phyloP scores from a whole-genome alignment of 129 eudicot genomes.

The Flaveria robusta region DNA sequence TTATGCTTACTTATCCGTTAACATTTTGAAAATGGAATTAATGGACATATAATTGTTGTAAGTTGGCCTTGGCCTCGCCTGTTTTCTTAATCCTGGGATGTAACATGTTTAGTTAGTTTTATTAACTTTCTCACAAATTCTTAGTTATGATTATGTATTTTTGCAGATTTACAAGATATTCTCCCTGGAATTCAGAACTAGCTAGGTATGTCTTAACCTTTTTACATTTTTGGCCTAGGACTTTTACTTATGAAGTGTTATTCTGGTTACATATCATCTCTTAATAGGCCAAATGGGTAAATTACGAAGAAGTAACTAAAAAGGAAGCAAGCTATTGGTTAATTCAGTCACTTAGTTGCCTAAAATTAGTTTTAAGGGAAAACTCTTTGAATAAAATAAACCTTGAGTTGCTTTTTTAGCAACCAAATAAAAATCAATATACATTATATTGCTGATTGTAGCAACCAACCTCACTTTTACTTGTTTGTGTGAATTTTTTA shows the following conservation, averaged over 20 bases:
- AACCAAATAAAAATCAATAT: too few relatives aligned
- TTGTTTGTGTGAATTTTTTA: too few relatives aligned
- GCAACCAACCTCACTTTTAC: too few relatives aligned
- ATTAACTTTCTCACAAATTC: not conserved
- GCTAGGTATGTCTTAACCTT: slow-evolving; percentile 50
- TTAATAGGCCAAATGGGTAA: not conserved
- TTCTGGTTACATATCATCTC: too few relatives aligned
- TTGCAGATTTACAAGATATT: slow-evolving; percentile 75
- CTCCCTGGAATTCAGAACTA: slow-evolving; percentile 86
- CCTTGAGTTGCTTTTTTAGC: not conserved
- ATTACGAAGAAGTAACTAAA: not conserved
- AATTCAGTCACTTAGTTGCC: not conserved
- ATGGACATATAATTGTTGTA: too few relatives aligned
- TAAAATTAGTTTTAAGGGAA: not conserved
- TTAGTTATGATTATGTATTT: not conserved
- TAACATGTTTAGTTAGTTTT: not conserved
- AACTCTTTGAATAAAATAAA: not conserved
- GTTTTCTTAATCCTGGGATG: too few relatives aligned
- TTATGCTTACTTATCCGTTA: not conserved
- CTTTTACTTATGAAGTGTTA: too few relatives aligned
- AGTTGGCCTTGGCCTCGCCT: too few relatives aligned
- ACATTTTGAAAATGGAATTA: not conserved
- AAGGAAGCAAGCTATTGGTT: not conserved
- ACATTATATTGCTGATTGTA: too few relatives aligned
- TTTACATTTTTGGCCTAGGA: not conserved